These are phyloP conservation scores for Xylariaceae sp. DNA, from an alignment of 2,329 filamentous ascomycete genomes.

Conservation along the genomic window DNA sequence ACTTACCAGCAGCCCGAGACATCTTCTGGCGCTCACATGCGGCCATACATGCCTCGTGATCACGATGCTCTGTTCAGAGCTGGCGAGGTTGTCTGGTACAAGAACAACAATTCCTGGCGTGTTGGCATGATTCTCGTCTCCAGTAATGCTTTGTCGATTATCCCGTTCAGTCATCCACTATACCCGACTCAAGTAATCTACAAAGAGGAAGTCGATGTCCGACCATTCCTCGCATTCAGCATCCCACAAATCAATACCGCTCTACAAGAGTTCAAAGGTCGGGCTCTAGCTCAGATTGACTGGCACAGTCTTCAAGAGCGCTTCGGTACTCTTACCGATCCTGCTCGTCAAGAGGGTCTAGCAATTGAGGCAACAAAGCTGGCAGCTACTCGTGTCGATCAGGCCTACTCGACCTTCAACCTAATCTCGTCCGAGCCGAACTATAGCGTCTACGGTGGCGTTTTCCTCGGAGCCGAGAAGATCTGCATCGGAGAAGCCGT, in stretches of 20 bases:
- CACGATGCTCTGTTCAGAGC: conserved; percentile 39
- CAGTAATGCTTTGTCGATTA: conserved; percentile 29
- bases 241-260: conserved; percentile 38
- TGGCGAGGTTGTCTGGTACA: conserved; percentile 49
- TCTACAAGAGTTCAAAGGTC: conserved; percentile 37
- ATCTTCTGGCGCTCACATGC: background rate
- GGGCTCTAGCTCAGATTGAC: conserved; percentile 38
- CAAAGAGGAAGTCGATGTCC: conserved; percentile 40
- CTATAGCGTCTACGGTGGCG: conserved; percentile 39
- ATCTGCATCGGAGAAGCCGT: conserved; percentile 45
- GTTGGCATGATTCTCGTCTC: conserved; percentile 38
- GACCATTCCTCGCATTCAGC: conserved; percentile 48
- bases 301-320: conserved; percentile 38
- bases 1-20: conserved; percentile 2
- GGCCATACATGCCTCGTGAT: conserved; percentile 14
- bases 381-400: conserved; percentile 44
- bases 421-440: conserved; percentile 29
- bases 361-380: conserved; percentile 48
- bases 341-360: conserved; percentile 38
- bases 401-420: conserved; percentile 47
- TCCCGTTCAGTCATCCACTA: conserved; percentile 38
- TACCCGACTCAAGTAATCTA: conserved; percentile 36
- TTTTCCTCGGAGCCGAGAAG: conserved; percentile 48
- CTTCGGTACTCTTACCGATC: conserved; percentile 30
- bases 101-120: conserved; percentile 44